Evolutionary conservation across 768 basidiomycete species (phyloP), one percentile per base, ranked within the genome.

Genomic region (Nidularia sp.): DNA sequence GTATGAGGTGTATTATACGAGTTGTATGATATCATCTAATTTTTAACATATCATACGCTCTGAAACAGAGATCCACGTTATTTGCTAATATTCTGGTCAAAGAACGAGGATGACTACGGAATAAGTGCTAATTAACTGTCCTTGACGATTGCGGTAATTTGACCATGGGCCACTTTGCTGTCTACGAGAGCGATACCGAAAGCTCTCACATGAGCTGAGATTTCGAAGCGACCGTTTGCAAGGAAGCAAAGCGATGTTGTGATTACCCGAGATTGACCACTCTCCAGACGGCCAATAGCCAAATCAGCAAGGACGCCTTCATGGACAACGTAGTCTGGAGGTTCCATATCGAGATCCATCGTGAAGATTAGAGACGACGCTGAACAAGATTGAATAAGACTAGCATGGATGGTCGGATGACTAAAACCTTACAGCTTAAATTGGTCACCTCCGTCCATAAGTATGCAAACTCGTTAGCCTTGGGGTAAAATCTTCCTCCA

Each of bases 181-280:
- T 69, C 68, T 4, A 52, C 33, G 33, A 63, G 59, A 34, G 56
- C 47, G 47, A 42, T 55, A 48, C 53, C 70, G 25, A 72, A 66
- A 42, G 66, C 65, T 55, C 70, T 70, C 13, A 73, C 77, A 55
- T 74, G 70, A 6, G 73, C 77, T 39, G 66, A 68, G 48, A 80
- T 68, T 51, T 80, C 77, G 54, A 90, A 93, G 48, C 71, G 67
- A 6, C 92, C 92, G 44, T 73, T 72, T 9, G 88, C 77, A 15
- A 93, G 76, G 66, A 95, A 91, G 59, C 86, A 88, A 9, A 94
- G 54, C 1, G 84, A 77, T 1, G 79, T 70, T 44, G 83, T 77
- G 4, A 84, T 58, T 34, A 77, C 72, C 34, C 70, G 68, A 10
- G 77, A 74, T 54, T 80, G 78, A 1, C 83, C 86, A 18, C 67